These are phyloP conservation scores for Populus simonii DNA, from an alignment of 345 rosid species.

Conservation along the genomic window DNA sequence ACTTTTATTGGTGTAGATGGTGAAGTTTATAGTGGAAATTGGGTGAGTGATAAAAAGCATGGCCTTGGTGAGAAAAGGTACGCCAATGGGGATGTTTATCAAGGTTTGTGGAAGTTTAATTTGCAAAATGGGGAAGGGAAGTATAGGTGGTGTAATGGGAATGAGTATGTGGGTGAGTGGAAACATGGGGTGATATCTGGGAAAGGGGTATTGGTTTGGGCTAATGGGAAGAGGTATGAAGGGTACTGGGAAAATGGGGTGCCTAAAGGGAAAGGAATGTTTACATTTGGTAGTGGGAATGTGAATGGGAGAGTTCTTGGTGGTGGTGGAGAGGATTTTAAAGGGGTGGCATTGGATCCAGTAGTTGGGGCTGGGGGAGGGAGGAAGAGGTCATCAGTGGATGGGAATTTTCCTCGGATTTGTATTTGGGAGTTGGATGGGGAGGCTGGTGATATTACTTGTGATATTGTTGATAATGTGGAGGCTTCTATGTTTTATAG, in stretches of 20 bases:
- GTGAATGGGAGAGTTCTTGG: background rate
- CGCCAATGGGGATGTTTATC: constrained; percentile 54
- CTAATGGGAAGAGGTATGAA: constrained; percentile 52
- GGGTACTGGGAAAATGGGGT: constrained; percentile 69
- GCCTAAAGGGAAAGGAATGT: constrained; percentile 59
- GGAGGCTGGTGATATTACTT: constrained; percentile 67
- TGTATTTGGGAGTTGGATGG: constrained; percentile 64
- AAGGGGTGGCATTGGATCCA: constrained; percentile 2
- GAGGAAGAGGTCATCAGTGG: constrained; percentile 24
- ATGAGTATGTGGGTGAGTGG: constrained; percentile 61
- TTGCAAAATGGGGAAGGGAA: constrained; percentile 63
- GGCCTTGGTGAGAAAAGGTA: constrained; percentile 59
- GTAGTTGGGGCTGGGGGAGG: background rate
- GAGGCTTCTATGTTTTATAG: constrained; percentile 55
- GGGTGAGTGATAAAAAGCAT: constrained; percentile 56
- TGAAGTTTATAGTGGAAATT: constrained; percentile 56
- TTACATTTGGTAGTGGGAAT: constrained; percentile 34
- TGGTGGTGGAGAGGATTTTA: constrained; percentile 12
- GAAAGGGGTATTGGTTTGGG: constrained; percentile 51
- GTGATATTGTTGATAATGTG: constrained; percentile 84
- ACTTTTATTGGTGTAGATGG: constrained; percentile 61
- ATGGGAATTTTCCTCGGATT: constrained; percentile 57
- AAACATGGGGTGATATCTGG: constrained; percentile 53
- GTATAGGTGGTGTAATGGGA: constrained; percentile 65
- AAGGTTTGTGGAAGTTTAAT: constrained; percentile 56